phyloP scores from a whole-genome alignment of 768 basidiomycete species.

The Ramaria sp. region DNA sequence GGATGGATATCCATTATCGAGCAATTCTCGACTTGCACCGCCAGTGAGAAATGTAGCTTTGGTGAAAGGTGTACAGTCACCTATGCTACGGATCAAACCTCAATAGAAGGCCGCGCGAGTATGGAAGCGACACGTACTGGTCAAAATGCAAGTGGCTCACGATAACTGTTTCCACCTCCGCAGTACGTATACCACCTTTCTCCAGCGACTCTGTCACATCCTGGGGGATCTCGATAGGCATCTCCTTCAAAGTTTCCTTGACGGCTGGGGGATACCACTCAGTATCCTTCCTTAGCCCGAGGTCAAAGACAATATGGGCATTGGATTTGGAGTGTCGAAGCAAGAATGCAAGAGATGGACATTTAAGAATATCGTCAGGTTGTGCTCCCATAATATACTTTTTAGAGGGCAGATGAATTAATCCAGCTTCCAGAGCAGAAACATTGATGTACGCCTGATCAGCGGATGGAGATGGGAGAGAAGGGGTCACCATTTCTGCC shows the following conservation, averaged over 20 bases:
- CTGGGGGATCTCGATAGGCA: neutral
- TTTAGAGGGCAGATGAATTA: slow-evolving; percentile 13
- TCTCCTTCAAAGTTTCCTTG: neutral
- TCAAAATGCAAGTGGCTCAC: slow-evolving; percentile 13
- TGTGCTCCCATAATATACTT: slow-evolving; percentile 3
- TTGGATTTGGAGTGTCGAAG: slow-evolving; percentile 11
- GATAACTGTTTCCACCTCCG: slow-evolving; percentile 1
- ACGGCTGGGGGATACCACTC: neutral
- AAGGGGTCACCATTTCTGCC: neutral
- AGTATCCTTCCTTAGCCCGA: slow-evolving; percentile 11
- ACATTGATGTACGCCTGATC: slow-evolving; percentile 10
- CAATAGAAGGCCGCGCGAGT: neutral
- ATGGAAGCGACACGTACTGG: slow-evolving; percentile 2
- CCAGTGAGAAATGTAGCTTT: slow-evolving; percentile 39
- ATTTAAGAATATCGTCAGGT: slow-evolving; percentile 7
- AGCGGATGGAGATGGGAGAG: slow-evolving; percentile 7
- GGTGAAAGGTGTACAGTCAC: slow-evolving; percentile 34
- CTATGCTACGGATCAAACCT: slow-evolving; percentile 18
- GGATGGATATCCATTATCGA: no score
- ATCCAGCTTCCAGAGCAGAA: slow-evolving; percentile 13
- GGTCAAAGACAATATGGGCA: slow-evolving; percentile 11
- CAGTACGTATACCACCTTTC: slow-evolving; percentile 10
- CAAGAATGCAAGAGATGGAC: slow-evolving; percentile 12
- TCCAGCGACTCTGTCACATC: slow-evolving; percentile 9
- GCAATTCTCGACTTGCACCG: slow-evolving; percentile 22